phyloP scores from a whole-genome alignment of 176 grass and related monocot genomes.

The Urochloa ruziziensis region DNA sequence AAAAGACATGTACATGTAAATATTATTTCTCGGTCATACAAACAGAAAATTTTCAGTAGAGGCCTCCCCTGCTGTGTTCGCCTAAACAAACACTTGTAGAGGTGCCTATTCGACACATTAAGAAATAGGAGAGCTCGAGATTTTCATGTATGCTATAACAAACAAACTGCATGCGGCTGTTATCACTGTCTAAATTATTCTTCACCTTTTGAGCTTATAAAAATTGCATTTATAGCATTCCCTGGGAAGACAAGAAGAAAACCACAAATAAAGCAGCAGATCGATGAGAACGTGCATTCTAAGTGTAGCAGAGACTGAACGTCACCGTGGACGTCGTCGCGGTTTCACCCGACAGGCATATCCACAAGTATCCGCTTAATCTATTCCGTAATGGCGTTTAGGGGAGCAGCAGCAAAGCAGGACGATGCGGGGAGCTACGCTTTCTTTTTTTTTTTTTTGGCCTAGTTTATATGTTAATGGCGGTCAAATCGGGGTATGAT shows the following conservation, averaged over 20 bases:
- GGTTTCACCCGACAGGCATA: constrained; percentile 39
- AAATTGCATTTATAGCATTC: too few species aligned
- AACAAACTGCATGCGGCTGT: background rate
- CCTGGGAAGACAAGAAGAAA: too few species aligned
- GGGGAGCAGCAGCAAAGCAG: constrained; percentile 20
- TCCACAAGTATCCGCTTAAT: constrained; percentile 40
- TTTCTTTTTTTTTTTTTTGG: too few species aligned
- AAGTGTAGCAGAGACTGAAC: background rate
- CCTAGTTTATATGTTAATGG: constrained; percentile 38
- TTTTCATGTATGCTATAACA: background rate
- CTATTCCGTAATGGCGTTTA: background rate
- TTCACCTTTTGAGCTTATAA: background rate
- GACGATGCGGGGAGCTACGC: constrained; percentile 28
- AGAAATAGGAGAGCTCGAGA: background rate
- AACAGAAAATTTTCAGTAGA: too few species aligned
- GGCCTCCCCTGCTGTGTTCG: too few species aligned
- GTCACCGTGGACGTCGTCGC: constrained; percentile 23
- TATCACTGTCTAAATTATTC: background rate
- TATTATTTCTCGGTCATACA: too few species aligned
- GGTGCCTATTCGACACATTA: too few species aligned
- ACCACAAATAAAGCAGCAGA: background rate
- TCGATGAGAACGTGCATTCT: background rate
- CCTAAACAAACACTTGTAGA: too few species aligned
- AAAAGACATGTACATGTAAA: too few species aligned
- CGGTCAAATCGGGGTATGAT: constrained; percentile 47